Base-by-base conservation (phyloP, 768 basidiomycete species). In the Hortiboletus flavorubellus region DNA sequence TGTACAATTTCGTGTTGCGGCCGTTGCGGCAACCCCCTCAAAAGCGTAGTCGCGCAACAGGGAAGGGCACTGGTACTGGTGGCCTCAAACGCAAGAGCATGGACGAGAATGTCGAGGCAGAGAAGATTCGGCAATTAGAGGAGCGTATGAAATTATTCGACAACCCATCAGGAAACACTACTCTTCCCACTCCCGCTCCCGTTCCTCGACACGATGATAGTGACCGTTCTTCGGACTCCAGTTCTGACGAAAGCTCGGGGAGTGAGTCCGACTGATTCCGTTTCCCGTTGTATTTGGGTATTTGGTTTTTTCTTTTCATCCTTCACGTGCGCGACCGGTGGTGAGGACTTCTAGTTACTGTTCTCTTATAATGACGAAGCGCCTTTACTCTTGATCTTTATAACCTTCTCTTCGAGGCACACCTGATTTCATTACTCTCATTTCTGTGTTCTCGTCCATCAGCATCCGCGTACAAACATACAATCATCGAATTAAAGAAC, bases 31-130 rank as follows among this genome's bases (percentile, higher is more conserved):
- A 85, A 42, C 80, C 85, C 9, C 79, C 85, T 40, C 81, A 80
- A 18, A 84, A 84, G 56, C 83, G 89, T 46, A 84, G 74, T 63
- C 78, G 85, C 40, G 59, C 60, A 21, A 76, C 78, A 5, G 86
- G 87, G 58, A 91, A 92, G 68, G 90, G 89, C 33, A 87, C 86
- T 0, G 89, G 90, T 1, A 94, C 92, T 4, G 94, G 93, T 41
- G 93, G 94, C 9, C 76, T 93, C 45, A 93, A 94, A 71, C 86
- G 93, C 54, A 93, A 94, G 80, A 91, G 89, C 68, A 95, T 98
- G 91, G 93, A 98, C 68, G 94, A 98, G 75, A 91, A 93, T 60
- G 89, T 88, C 34, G 96, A 99, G 74, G 89, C 91, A 8, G 93
- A 93, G 76, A 93, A 95, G 78, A 99, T 99, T 66, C 83, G 89